Conservation (phyloP, 768 basidiomycete genomes). For the Boletus bicolor region DNA sequence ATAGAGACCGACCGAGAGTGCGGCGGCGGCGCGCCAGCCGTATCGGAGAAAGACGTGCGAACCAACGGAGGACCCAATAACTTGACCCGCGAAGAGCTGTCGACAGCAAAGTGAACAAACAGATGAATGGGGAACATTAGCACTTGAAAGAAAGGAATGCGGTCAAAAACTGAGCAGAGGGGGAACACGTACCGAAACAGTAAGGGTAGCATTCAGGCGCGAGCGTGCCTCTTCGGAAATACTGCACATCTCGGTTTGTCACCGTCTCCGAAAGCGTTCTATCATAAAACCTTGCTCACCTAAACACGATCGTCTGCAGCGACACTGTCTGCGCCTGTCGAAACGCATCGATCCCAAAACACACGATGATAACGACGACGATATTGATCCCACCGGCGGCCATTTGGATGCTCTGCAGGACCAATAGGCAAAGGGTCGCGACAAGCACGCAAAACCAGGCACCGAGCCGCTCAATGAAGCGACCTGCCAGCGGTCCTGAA, state of each 20-base stretch:
- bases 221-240: constrained; percentile 30
- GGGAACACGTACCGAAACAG: constrained; percentile 22
- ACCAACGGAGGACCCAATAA: constrained; percentile 42
- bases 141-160: neutral
- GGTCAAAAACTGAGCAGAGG: neutral
- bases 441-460: constrained; percentile 43
- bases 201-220: constrained; percentile 30
- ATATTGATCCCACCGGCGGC: constrained; percentile 38
- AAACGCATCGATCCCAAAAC: constrained; percentile 41
- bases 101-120: neutral
- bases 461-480: constrained; percentile 31
- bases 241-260: constrained; percentile 6
- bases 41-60: constrained; percentile 40
- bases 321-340: constrained; percentile 40
- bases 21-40: constrained; percentile 38
- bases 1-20: constrained; percentile 33
- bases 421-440: constrained; percentile 30
- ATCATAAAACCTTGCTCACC: constrained; percentile 8
- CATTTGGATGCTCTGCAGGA: constrained; percentile 33
- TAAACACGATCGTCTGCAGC: constrained; percentile 26
- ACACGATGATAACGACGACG: constrained; percentile 38
- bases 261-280: neutral
- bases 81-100: constrained; percentile 37
- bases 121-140: neutral
- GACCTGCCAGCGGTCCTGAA: constrained; percentile 26